Conservation (phyloP, 345 rosid genomes). For the Syzygium aqueum region DNA sequence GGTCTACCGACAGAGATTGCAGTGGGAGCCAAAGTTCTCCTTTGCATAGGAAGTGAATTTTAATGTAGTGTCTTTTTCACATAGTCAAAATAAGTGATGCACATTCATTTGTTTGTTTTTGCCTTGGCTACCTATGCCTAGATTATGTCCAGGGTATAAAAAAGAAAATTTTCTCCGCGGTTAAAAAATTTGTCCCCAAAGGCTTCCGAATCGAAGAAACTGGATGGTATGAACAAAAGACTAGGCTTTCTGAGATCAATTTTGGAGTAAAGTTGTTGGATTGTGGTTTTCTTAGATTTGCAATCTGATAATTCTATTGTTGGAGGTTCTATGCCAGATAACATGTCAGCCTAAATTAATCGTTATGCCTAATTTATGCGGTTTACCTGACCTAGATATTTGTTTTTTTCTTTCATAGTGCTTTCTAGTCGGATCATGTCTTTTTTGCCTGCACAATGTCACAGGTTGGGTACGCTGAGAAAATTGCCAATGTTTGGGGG, state of each 20-base stretch:
- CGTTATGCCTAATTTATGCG: neutral
- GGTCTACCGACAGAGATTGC: neutral
- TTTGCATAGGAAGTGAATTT: neutral
- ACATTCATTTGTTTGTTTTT: neutral
- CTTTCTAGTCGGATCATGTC: neutral
- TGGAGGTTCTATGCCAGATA: neutral
- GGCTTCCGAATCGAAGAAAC: neutral
- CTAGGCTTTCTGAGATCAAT: neutral
- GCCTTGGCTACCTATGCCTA: neutral
- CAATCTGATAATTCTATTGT: neutral
- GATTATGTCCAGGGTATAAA: neutral
- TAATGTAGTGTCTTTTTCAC: neutral
- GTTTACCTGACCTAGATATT: neutral
- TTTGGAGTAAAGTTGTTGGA: neutral
- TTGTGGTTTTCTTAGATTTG: neutral
- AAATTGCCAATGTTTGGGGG: constrained; percentile 81
- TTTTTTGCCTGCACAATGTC: neutral
- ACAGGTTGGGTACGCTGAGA: constrained; percentile 96
- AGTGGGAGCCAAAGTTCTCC: neutral
- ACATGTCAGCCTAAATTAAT: neutral
- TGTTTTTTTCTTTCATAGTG: neutral
- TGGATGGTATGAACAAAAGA: neutral
- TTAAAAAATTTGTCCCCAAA: neutral
- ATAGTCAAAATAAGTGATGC: neutral
- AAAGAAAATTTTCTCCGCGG: neutral